phyloP scores from a whole-genome alignment of 129 eudicot genomes.

The Arctium minus region DNA sequence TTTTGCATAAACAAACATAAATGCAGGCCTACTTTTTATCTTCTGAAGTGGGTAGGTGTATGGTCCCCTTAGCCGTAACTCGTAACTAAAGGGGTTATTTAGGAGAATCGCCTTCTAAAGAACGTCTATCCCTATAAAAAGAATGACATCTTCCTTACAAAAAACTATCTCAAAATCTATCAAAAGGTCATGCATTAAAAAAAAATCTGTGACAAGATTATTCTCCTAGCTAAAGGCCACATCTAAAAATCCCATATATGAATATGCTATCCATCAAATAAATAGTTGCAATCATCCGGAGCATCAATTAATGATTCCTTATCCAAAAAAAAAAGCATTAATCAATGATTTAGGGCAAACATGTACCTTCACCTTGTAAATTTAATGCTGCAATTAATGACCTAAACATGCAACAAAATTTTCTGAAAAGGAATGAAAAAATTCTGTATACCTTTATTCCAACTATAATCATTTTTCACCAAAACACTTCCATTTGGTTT shows the following conservation, averaged over 20 bases:
- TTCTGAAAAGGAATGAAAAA: neutral
- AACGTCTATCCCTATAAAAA: neutral
- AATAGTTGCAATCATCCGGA: neutral
- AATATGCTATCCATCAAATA: neutral
- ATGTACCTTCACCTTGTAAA: neutral
- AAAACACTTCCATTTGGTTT: conserved; percentile 58
- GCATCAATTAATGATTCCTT: conserved; percentile 6
- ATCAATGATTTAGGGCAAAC: conserved; percentile 13
- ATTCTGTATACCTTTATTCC: conserved; percentile 67
- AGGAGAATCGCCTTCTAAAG: neutral
- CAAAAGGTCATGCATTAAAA: neutral
- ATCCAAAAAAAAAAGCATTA: neutral
- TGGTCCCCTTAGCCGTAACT: neutral
- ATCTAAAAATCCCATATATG: neutral
- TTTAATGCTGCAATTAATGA: conserved; percentile 33
- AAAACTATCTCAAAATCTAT: neutral
- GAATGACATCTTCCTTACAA: neutral
- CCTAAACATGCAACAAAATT: neutral
- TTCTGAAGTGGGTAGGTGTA: neutral
- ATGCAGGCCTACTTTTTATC: neutral
- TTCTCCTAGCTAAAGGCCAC: neutral
- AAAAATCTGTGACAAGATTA: neutral
- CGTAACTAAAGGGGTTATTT: neutral
- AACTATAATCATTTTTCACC: conserved; percentile 66
- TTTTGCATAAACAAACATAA: neutral